Conservation (phyloP, 169 alveolate genomes). For the Plasmodium coatneyi region DNA sequence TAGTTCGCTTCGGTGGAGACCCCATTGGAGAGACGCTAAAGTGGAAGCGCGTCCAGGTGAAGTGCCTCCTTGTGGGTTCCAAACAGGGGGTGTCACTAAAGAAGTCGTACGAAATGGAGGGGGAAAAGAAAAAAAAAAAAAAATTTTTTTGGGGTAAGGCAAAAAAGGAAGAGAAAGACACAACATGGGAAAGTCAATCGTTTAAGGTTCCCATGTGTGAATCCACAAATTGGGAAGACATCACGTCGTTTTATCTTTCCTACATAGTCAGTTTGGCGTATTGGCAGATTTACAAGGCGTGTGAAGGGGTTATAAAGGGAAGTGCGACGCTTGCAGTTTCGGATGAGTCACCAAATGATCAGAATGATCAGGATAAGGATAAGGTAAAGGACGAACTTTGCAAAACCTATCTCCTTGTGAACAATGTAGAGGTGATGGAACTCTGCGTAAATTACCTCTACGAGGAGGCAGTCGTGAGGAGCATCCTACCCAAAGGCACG, state of each 20-base stretch:
- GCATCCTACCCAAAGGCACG: neutral
- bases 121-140: neutral
- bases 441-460: constrained; percentile 39
- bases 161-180: neutral
- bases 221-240: neutral
- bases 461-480: constrained; percentile 26
- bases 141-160: neutral
- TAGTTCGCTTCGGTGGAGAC: neutral
- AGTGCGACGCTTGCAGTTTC: neutral
- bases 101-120: neutral
- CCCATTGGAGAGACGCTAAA: neutral
- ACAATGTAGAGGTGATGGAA: constrained; percentile 48
- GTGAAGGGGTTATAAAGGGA: neutral
- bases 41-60: neutral
- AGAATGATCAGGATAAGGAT: neutral
- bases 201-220: neutral
- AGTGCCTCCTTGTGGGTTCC: neutral
- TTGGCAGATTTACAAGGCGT: neutral
- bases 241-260: neutral
- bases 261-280: neutral
- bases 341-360: neutral
- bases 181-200: neutral
- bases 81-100: neutral
- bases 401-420: constrained; percentile 4
- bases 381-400: neutral